Evolutionary conservation across 2,329 filamentous ascomycete species (phyloP).

Genomic region (Apiospora phragmitis): DNA sequence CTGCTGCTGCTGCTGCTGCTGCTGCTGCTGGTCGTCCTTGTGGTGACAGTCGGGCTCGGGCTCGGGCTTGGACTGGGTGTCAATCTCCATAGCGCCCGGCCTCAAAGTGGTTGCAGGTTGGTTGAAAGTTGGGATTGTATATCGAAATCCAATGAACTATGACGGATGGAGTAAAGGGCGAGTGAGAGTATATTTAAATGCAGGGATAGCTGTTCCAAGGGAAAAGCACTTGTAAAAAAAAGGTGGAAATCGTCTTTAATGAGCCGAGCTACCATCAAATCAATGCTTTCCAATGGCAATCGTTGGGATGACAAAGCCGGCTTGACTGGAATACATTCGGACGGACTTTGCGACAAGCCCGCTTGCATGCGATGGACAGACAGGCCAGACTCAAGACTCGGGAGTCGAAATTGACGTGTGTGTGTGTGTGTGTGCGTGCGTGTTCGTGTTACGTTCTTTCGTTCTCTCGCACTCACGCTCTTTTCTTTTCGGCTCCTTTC

Average conservation of each 20-base stretch:
- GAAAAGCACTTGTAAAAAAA: background rate
- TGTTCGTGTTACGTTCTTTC: background rate
- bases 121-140: background rate
- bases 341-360: background rate
- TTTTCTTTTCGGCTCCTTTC: background rate
- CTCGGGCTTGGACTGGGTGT: background rate
- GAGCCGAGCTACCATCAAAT: background rate
- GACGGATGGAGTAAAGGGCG: background rate
- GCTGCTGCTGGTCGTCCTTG: background rate
- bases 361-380: background rate
- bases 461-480: background rate
- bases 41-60: background rate
- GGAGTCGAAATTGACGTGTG: background rate
- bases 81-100: background rate
- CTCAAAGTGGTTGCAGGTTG: background rate
- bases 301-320: constrained; percentile 2
- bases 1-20: background rate
- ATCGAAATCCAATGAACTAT: background rate
- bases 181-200: background rate
- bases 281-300: background rate
- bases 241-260: background rate
- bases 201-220: background rate
- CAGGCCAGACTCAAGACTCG: background rate
- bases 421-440: too few species aligned
- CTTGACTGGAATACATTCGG: background rate